These are phyloP conservation scores for Pulveroboletus ravenelii DNA, from an alignment of 768 basidiomycete species.

Conservation along the genomic window DNA sequence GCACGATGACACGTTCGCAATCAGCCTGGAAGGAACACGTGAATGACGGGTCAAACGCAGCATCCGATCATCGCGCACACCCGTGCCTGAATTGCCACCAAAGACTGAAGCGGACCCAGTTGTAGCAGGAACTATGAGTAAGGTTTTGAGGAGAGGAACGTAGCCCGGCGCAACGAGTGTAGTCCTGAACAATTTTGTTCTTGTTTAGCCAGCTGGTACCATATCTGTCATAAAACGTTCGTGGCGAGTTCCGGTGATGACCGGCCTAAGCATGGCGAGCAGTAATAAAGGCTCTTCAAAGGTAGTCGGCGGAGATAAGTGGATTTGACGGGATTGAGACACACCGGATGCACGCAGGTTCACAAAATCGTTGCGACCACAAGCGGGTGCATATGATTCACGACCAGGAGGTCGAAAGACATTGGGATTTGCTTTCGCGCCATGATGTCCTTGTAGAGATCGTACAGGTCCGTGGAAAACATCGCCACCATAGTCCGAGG, in stretches of 20 bases:
- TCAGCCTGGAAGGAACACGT: constrained; percentile 44
- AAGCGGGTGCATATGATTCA: no score
- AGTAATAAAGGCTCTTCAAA: neutral
- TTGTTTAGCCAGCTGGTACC: no score
- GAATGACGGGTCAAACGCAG: constrained; percentile 21
- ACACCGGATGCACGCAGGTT: no score
- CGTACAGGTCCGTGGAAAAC: constrained; percentile 30
- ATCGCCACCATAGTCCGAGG: constrained; percentile 59
- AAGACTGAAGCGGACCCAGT: constrained; percentile 50
- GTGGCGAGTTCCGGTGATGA: constrained; percentile 45
- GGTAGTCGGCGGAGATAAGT: constrained; percentile 30
- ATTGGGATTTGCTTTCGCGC: no score
- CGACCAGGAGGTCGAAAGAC: no score
- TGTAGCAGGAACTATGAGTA: constrained; percentile 33
- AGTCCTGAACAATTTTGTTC: constrained; percentile 53
- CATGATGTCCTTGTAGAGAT: no score
- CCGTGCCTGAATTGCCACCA: constrained; percentile 76
- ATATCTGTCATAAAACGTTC: no score
- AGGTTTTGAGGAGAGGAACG: constrained; percentile 12
- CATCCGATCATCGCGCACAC: constrained; percentile 29
- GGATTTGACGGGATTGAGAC: no score
- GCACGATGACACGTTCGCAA: constrained; percentile 48
- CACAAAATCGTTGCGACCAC: no score
- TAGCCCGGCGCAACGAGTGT: constrained; percentile 52
- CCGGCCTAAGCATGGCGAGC: neutral